Evolutionary conservation across 441 rosid genomes (phyloP), one percentile per base, ranked within the genome.

Genomic region (Pelargonium cotyledonis): DNA sequence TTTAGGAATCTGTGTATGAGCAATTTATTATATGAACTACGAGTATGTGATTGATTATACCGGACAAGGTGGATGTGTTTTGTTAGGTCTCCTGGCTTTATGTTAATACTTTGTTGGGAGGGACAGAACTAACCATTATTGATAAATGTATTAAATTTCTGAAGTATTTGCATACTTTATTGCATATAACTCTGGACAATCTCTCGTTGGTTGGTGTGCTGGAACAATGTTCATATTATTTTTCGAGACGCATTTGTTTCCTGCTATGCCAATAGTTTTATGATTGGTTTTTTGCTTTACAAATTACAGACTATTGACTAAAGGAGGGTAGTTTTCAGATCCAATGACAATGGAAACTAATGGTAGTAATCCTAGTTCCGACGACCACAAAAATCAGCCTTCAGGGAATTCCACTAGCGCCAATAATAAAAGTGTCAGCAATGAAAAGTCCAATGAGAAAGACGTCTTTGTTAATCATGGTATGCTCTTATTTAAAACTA

Each of bases 401-500:
- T 55, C 61, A 23, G 61, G 61, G 23, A 55, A 55, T 55, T 14
- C 61, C 18, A 18, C 61, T 29, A 29, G 35, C 35, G 35, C 35
- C 35, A 29, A 29, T 29, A 29, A 29, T 29, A 29, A 29, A 55
- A 55, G 26, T 18, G 61, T 6, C 23, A 55, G 23, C 19, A 55
- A 16, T 18, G 61, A 16, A 55, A 55, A 55, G 61, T 3, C 26
- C 61, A 55, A 55, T 23, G 61, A 55, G 26, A 55, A 21, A 55
- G 61, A 55, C 26, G 23, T 55, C 23, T 55, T 55, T 55, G 61
- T 55, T 55, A 55, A 55, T 55, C 26, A 55, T 55, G 61, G 61
- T 55, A 55, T 55, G 61, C 7, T 55, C 61, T 55, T 18, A 53
- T 15, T 55, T 55, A 23, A 18, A 55, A 55, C 61, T 29, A 29